These are phyloP conservation scores for Moricandia moricandioides DNA, from an alignment of 345 rosid genomes.

Conservation along the genomic window DNA sequence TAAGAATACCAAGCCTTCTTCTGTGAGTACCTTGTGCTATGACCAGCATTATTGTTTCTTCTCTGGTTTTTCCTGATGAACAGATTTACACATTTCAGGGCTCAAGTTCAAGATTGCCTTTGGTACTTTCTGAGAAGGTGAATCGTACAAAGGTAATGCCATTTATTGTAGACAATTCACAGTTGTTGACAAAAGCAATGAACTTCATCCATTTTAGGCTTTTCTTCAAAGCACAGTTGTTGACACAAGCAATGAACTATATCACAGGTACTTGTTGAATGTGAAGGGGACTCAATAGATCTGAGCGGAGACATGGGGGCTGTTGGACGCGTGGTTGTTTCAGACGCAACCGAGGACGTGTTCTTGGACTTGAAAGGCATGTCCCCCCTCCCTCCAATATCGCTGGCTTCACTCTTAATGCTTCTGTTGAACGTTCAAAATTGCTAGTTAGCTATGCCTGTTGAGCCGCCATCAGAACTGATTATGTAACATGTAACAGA, in stretches of 20 bases:
- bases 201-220: background rate
- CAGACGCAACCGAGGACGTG: slow-evolving; percentile 63
- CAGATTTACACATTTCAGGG: slow-evolving; percentile 45
- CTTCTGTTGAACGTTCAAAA: background rate
- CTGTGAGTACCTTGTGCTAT: slow-evolving; percentile 47
- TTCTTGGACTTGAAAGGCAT: slow-evolving; percentile 83
- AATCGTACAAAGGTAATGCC: slow-evolving; percentile 66
- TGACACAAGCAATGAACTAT: background rate
- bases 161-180: too few species aligned
- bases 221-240: background rate
- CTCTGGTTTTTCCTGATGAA: slow-evolving; percentile 20
- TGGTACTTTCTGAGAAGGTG: slow-evolving; percentile 86
- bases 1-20: slow-evolving; percentile 52
- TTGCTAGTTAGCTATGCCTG: slow-evolving; percentile 2
- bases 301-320: slow-evolving; percentile 96
- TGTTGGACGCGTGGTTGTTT: slow-evolving; percentile 77
- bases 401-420: background rate
- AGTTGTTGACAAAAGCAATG: background rate
- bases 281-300: slow-evolving; percentile 94
- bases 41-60: slow-evolving; percentile 11
- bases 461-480: background rate
- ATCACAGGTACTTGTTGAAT: slow-evolving; percentile 85
- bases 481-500: background rate
- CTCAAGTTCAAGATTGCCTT: slow-evolving; percentile 69
- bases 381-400: background rate